These are phyloP conservation scores for Zymoseptoria passerinii DNA, from an alignment of 2,329 filamentous ascomycete species.

Conservation along the genomic window DNA sequence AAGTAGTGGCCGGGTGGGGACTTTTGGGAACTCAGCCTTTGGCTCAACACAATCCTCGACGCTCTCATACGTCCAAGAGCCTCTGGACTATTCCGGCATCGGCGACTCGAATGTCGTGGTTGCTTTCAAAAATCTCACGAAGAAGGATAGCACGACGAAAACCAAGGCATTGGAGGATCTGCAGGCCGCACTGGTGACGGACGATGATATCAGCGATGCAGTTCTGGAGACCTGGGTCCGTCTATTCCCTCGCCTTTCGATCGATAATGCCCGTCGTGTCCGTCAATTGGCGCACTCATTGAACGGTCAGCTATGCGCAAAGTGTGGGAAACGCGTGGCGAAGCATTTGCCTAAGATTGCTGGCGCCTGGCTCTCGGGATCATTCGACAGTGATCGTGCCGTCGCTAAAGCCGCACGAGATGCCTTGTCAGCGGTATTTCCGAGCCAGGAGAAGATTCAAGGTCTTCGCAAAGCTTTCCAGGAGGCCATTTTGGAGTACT, in stretches of 20 bases:
- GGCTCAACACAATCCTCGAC: constrained; percentile 46
- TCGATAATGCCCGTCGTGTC: constrained; percentile 80
- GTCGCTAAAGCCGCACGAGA: constrained; percentile 70
- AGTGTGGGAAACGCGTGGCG: constrained; percentile 71
- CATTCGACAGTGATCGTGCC: constrained; percentile 74
- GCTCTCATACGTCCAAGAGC: constrained; percentile 81
- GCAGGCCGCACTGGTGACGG: constrained; percentile 52
- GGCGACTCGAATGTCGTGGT: constrained; percentile 76
- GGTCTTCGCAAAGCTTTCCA: constrained; percentile 78
- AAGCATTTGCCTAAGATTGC: constrained; percentile 68
- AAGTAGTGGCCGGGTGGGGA: constrained; percentile 51
- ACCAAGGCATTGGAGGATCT: constrained; percentile 84
- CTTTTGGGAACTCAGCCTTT: constrained; percentile 33
- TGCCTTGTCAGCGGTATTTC: constrained; percentile 66
- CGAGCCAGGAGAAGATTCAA: constrained; percentile 67
- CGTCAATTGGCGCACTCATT: constrained; percentile 76
- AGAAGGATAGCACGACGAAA: constrained; percentile 90
- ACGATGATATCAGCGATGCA: constrained; percentile 64
- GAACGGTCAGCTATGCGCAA: constrained; percentile 54
- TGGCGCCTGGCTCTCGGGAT: constrained; percentile 83
- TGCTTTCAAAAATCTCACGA: constrained; percentile 83
- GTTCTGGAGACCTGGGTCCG: constrained; percentile 83
- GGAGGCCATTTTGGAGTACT: constrained; percentile 70
- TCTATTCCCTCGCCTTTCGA: constrained; percentile 80
- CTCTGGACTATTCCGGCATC: constrained; percentile 68